Base-by-base conservation (phyloP, 1,284 basidiomycete species). In the Leccinum pallidistipes region DNA sequence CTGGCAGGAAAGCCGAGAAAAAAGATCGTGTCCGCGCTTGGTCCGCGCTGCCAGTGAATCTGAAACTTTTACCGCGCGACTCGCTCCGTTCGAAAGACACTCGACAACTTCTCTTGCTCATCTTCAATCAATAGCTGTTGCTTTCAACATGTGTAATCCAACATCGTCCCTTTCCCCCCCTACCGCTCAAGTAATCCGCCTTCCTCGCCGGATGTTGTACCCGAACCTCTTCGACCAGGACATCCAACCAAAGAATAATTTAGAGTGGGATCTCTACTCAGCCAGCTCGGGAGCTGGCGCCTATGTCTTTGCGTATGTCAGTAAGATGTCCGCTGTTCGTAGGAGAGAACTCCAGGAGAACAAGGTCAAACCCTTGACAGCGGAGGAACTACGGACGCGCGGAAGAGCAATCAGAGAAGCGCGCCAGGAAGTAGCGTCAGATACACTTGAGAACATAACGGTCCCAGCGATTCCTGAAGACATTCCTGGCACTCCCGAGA, bases 261-360 rank as follows among this genome's bases (percentile, higher is more conserved):
- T 97, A 27, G 96, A 99, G 74, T 78, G 81, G 65, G 90, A 92
- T 62, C 79, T 99, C 10, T 98, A 91, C 77, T 76, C 82, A 0
- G 92, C 93, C 59, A 84, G 86, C 62, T 82, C 84, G n/a, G 79
- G 72, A 1, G 69, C 84, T 3, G 81, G 82, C 4, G 86, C 88
- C 0, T 84, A 79, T 59, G 80, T 95, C n/a, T 85, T 89, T 12
- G 94, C 88, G 4, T 97, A 97, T 74, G 92, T 99, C 58, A 97
- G 94, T 81, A 99, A 99, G 76, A 99, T 99, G 97, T 98, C 99
- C 74, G 95, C 95, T 0, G 90, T 98, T 1, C 79, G 86, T 24
- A 79, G 78, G 18, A 86, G 85, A 58, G 92, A 97, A 55, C 78
- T 99, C 34, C 97, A 97, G 0, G 90, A 96, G 69, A 89, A 90